Conservation (phyloP, 1,284 basidiomycete genomes). For the Meira nashicola region DNA sequence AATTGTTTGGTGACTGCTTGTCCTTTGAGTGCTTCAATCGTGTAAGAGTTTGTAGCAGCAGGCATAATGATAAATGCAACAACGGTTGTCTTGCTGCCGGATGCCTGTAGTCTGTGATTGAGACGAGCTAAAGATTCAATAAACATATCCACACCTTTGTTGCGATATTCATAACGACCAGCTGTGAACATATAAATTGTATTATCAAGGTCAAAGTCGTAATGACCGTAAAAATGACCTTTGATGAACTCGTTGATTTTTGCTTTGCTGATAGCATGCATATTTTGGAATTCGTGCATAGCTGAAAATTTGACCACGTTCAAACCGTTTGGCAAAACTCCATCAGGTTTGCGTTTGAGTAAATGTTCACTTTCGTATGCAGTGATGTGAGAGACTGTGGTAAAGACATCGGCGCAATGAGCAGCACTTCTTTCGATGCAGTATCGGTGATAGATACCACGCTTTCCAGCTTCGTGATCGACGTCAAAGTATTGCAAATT, state of each 20-base stretch:
- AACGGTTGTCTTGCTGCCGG: slow-evolving; percentile 73
- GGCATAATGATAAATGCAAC: slow-evolving; percentile 99
- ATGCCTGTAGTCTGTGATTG: slow-evolving; percentile 79
- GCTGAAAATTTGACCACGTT: slow-evolving; percentile 95
- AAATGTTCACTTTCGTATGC: slow-evolving; percentile 94
- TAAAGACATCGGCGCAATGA: slow-evolving; percentile 96
- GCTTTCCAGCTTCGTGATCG: slow-evolving; percentile 96
- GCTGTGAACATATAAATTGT: slow-evolving; percentile 98
- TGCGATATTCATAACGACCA: slow-evolving; percentile 96
- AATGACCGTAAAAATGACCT: slow-evolving; percentile 97
- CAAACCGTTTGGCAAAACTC: slow-evolving; percentile 93
- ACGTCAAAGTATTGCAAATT: slow-evolving; percentile 99
- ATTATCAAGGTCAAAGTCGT: slow-evolving; percentile 90
- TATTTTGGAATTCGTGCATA: slow-evolving; percentile 95
- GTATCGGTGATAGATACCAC: slow-evolving; percentile 85
- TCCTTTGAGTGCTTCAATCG: slow-evolving; percentile 93
- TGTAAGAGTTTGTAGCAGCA: slow-evolving; percentile 90
- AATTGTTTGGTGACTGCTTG: slow-evolving; percentile 96
- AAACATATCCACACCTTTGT: slow-evolving; percentile 99
- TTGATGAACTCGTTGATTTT: slow-evolving; percentile 98
- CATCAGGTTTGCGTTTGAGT: slow-evolving; percentile 91
- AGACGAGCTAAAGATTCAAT: slow-evolving; percentile 78
- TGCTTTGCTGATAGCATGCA: slow-evolving; percentile 82
- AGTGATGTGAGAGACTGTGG: slow-evolving; percentile 86
- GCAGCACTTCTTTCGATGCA: slow-evolving; percentile 91